These are phyloP conservation scores for Wickerhamiella cacticola DNA, from an alignment of 805 yeast species.

Conservation along the genomic window DNA sequence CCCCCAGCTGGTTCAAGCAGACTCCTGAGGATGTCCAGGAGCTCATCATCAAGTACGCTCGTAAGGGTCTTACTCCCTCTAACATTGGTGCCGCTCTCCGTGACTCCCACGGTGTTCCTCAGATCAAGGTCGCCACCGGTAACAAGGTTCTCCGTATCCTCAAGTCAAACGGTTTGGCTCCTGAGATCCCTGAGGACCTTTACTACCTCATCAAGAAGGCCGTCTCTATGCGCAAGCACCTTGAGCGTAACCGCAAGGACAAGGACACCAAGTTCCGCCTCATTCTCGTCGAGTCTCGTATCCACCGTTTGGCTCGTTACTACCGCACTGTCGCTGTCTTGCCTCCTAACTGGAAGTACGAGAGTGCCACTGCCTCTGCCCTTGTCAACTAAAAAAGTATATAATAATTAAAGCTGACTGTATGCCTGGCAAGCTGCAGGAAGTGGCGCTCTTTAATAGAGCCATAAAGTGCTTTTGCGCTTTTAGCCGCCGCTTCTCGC, in stretches of 20 bases:
- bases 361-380: constrained; percentile 99
- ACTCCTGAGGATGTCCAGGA: constrained; percentile 92
- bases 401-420: constrained; percentile 12
- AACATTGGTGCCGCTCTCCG: constrained; percentile 98
- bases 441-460: background rate
- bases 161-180: constrained; percentile 99
- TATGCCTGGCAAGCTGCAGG: constrained; percentile 14
- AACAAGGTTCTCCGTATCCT: constrained; percentile 98
- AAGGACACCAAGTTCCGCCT: constrained; percentile 99
- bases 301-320: constrained; percentile 99
- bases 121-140: constrained; percentile 95
- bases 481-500: constrained; percentile 1
- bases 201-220: constrained; percentile 99
- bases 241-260: constrained; percentile 99
- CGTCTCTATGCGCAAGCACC: constrained; percentile 98
- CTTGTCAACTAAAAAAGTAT: constrained; percentile 69
- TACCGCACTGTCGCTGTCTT: constrained; percentile 98
- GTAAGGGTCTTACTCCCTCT: constrained; percentile 99
- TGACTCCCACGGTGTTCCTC: constrained; percentile 99
- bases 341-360: constrained; percentile 99
- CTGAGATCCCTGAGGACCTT: constrained; percentile 99
- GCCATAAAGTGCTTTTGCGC: background rate
- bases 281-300: constrained; percentile 99
- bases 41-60: constrained; percentile 97
- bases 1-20: constrained; percentile 99